Evolutionary conservation across 179 eudicot species (phyloP).

Genomic region (Spinacia oleracea): DNA sequence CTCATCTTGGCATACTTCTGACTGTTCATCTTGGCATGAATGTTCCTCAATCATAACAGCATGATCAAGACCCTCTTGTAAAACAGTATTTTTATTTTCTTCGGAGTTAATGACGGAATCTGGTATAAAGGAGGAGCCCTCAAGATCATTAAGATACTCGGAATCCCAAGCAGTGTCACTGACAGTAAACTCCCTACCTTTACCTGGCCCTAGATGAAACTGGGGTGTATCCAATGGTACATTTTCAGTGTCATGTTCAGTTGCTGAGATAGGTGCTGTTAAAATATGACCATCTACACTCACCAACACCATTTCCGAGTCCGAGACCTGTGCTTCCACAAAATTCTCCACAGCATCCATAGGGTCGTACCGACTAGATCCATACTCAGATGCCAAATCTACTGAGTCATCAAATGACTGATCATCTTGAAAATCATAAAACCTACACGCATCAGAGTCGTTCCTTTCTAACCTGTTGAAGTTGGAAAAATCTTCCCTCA

Average conservation of each 20-base stretch:
- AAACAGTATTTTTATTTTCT: conserved; percentile 20
- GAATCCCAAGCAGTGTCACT: conserved; percentile 51
- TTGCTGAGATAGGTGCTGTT: conserved; percentile 77
- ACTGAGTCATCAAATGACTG: conserved; percentile 63
- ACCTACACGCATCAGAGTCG: conserved; percentile 70
- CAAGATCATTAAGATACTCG: conserved; percentile 42
- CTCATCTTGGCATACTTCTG: conserved; percentile 11
- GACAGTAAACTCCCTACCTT: conserved; percentile 43
- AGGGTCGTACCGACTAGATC: conserved; percentile 61
- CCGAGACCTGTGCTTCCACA: conserved; percentile 56
- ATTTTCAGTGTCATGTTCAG: conserved; percentile 53
- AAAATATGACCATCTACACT: conserved; percentile 94
- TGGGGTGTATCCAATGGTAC: conserved; percentile 67
- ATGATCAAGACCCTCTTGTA: conserved; percentile 11
- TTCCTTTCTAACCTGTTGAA: conserved; percentile 52
- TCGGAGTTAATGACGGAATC: conserved; percentile 26
- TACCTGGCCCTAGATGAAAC: conserved; percentile 79
- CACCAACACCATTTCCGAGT: conserved; percentile 88
- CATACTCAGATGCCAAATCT: conserved; percentile 73
- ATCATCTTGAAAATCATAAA: conserved; percentile 86
- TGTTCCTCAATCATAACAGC: conserved; percentile 18
- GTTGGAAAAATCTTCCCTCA: conserved; percentile 46
- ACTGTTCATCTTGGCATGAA: conserved; percentile 16
- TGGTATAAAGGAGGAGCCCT: conserved; percentile 34
- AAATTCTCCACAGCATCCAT: conserved; percentile 58